phyloP scores from a whole-genome alignment of 2,329 filamentous ascomycete species.

The Stenocarpella maydis region DNA sequence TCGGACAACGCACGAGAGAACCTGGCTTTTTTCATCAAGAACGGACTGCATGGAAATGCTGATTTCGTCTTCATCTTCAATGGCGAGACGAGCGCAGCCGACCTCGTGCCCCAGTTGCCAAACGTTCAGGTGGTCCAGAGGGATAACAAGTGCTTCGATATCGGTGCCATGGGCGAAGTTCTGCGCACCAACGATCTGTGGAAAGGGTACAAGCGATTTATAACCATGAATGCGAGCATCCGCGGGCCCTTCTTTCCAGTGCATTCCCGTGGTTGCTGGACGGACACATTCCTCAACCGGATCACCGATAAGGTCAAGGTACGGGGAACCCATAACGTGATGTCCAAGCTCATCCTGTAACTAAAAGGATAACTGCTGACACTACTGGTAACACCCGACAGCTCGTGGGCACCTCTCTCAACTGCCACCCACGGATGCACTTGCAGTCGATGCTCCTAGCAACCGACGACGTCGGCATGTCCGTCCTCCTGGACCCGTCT shows the following conservation, averaged over 20 bases:
- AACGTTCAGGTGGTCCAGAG: slow-evolving; percentile 44
- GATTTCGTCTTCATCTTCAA: slow-evolving; percentile 50
- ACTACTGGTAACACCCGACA: slow-evolving; percentile 27
- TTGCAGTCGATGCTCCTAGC: slow-evolving; percentile 47
- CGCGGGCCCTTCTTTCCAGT: slow-evolving; percentile 46
- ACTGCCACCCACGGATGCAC: slow-evolving; percentile 44
- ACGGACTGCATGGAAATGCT: slow-evolving; percentile 45
- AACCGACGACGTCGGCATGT: slow-evolving; percentile 46
- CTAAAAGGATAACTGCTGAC: background rate
- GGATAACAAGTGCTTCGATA: slow-evolving; percentile 44
- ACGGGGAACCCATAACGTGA: background rate
- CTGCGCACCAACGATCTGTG: slow-evolving; percentile 42
- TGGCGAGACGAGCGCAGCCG: slow-evolving; percentile 40
- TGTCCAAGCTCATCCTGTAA: background rate
- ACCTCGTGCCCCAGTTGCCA: slow-evolving; percentile 38
- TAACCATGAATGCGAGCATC: slow-evolving; percentile 44
- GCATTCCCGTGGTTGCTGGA: slow-evolving; percentile 45
- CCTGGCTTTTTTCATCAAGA: slow-evolving; percentile 44
- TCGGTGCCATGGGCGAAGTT: slow-evolving; percentile 45
- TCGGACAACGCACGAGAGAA: slow-evolving; percentile 43
- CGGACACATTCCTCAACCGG: slow-evolving; percentile 43
- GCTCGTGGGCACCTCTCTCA: slow-evolving; percentile 48
- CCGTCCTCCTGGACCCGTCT: slow-evolving; percentile 43
- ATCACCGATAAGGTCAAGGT: slow-evolving; percentile 45
- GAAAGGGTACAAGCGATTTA: slow-evolving; percentile 45